phyloP scores from a whole-genome alignment of 169 alveolate species.

The Plasmodium gonderi region DNA sequence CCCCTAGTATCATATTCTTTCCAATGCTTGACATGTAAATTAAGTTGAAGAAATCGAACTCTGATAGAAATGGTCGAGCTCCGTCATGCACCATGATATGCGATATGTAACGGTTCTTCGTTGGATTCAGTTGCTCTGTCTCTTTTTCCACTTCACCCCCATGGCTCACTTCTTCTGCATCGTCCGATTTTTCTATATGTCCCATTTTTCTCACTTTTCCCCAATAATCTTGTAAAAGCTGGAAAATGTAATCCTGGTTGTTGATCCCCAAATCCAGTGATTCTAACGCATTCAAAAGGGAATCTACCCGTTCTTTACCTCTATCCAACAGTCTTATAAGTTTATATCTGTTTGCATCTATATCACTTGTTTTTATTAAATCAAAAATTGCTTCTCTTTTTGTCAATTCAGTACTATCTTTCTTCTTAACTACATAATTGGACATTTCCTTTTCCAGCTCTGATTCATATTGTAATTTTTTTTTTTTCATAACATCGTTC shows the following conservation, averaged over 20 bases:
- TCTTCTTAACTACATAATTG: neutral
- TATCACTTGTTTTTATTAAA: slow-evolving; percentile 5
- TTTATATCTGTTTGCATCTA: slow-evolving; percentile 27
- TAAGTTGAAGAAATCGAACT: slow-evolving; percentile 31
- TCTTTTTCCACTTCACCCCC: neutral
- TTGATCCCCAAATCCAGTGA: neutral
- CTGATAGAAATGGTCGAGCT: slow-evolving; percentile 60
- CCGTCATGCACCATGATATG: slow-evolving; percentile 52
- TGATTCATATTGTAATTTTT: neutral
- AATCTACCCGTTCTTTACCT: slow-evolving; percentile 30
- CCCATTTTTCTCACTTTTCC: neutral
- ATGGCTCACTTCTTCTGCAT: neutral
- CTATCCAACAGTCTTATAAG: slow-evolving; percentile 11
- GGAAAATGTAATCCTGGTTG: slow-evolving; percentile 18
- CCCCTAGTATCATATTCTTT: slow-evolving; percentile 20
- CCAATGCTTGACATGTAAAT: slow-evolving; percentile 17
- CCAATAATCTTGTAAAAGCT: neutral
- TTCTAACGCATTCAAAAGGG: slow-evolving; percentile 26
- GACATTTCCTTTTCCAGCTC: neutral
- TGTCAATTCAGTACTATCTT: neutral
- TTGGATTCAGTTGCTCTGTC: neutral
- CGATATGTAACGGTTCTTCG: neutral
- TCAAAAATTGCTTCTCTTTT: neutral
- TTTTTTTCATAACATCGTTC: neutral
- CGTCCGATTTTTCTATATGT: neutral